phyloP scores from a whole-genome alignment of 192 early-diverging fungal species.

The Coemansia sp. region DNA sequence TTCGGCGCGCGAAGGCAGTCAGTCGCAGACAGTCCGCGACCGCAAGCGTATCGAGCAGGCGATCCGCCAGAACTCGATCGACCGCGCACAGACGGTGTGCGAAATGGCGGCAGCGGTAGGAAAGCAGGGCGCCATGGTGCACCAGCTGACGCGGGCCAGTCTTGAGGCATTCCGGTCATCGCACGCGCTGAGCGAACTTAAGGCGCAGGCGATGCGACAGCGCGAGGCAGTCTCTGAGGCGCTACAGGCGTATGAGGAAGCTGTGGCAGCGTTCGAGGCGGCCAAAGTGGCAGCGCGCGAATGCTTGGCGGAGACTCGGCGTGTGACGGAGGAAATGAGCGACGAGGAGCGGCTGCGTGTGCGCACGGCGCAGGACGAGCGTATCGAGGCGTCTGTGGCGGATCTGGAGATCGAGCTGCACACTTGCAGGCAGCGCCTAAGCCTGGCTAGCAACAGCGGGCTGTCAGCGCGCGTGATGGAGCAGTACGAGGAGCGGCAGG shows the following conservation, averaged over 20 bases:
- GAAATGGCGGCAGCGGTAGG: background rate
- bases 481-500: constrained; percentile 65
- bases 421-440: constrained; percentile 39
- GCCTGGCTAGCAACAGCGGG: constrained; percentile 37
- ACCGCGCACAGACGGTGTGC: constrained; percentile 20
- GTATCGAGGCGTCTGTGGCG: constrained; percentile 49
- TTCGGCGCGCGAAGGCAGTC: background rate
- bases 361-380: constrained; percentile 52
- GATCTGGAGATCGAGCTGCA: constrained; percentile 66
- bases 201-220: constrained; percentile 26
- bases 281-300: constrained; percentile 51
- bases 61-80: constrained; percentile 17
- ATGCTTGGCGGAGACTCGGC: constrained; percentile 58
- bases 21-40: constrained; percentile 7
- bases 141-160: constrained; percentile 10
- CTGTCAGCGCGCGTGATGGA: constrained; percentile 58
- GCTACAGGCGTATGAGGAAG: constrained; percentile 43
- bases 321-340: constrained; percentile 51
- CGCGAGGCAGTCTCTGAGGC: constrained; percentile 41
- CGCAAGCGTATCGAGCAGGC: constrained; percentile 14
- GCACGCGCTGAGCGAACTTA: constrained; percentile 12
- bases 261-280: constrained; percentile 43
- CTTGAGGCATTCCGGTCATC: constrained; percentile 17
- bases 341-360: constrained; percentile 55
- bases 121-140: constrained; percentile 3